Evolutionary conservation across 371 early-diverging fungal species (phyloP), one percentile per base, ranked within the genome.

Genomic region (Zopfochytrium polystomum): DNA sequence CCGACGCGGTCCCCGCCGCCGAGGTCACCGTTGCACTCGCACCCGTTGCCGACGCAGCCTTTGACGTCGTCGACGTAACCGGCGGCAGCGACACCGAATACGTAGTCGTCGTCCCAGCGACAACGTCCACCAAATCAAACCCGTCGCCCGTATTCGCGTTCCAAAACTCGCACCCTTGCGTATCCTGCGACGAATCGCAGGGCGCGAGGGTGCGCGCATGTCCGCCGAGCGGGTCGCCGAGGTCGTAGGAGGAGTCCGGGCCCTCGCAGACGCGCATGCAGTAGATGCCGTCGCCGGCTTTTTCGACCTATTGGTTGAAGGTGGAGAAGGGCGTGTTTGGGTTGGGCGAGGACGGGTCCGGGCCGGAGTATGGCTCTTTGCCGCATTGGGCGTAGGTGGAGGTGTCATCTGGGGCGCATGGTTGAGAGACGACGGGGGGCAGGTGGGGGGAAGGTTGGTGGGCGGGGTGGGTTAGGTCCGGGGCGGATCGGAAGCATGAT

Each of bases 291-390:
- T 61, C 45, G 5, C 62, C 62, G n/a, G 62, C 62, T 47, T 43
- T 13, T 30, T 61, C 46, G 23, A 61, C 54, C 9, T 54, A 61
- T 18, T 62, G 30, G 11, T 22, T 3, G 15, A 56, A 18, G 15
- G 43, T 51, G 11, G 62, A 53, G 56, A 11, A 38, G 11, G 38
- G 38, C 11, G 38, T 38, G 18, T 11, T 7, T 18, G 38, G 18
- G 38, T 38, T 29, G 7, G 38, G 38, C 18, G 38, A 38, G 38
- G 60, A n/a, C 23, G 60, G 5, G 33, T 67, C 67, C 15, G 61
- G 62, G 23, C 67, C 67, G 3, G 63, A 62, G 49, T 67, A 58
- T 13, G 67, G 67, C 49, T 63, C 67, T 50, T 67, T 67, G 18
- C 67, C 67, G 38, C 67, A 67, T 47, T 66, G n/a, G 18, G 33